Evolutionary conservation across 345 rosid species (phyloP).

Genomic region (Anastatica hierochuntica): DNA sequence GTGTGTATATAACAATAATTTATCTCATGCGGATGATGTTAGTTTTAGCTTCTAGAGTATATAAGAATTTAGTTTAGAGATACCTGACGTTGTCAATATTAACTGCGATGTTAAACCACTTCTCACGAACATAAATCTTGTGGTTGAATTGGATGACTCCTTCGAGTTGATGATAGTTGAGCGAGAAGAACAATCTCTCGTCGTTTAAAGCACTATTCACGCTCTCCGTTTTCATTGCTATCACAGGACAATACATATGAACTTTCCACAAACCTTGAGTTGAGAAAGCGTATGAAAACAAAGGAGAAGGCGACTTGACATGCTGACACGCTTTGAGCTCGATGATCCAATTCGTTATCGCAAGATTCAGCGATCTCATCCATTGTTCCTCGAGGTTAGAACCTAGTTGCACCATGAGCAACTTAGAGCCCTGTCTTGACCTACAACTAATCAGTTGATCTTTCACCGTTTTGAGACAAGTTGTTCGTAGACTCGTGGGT

Average conservation of each 20-base stretch:
- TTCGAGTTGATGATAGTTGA: conserved; percentile 79
- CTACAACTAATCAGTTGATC: conserved; percentile 34
- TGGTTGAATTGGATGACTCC: conserved; percentile 74
- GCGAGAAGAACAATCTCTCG: conserved; percentile 61
- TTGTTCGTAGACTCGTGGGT: conserved; percentile 46
- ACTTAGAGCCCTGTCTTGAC: conserved; percentile 43
- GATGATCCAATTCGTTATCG: conserved; percentile 65
- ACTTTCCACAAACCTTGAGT: conserved; percentile 74
- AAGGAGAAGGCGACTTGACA: conserved; percentile 53
- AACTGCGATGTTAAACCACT: conserved; percentile 48
- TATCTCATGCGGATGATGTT: too few species aligned
- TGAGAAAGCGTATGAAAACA: conserved; percentile 64
- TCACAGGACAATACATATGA: conserved; percentile 66
- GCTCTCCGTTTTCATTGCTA: conserved; percentile 62
- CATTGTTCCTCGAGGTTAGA: conserved; percentile 78
- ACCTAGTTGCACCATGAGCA: conserved; percentile 59
- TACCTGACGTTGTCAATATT: conserved; percentile 78
- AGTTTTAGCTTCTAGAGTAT: too few species aligned
- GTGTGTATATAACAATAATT: background rate
- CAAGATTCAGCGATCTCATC: conserved; percentile 82
- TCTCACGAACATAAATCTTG: conserved; percentile 40
- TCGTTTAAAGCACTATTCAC: conserved; percentile 38
- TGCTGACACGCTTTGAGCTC: conserved; percentile 37
- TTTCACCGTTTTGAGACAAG: conserved; percentile 47
- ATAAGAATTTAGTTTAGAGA: background rate